phyloP scores from a whole-genome alignment of 2,329 filamentous ascomycete genomes.

The Hypoxylon sp. region DNA sequence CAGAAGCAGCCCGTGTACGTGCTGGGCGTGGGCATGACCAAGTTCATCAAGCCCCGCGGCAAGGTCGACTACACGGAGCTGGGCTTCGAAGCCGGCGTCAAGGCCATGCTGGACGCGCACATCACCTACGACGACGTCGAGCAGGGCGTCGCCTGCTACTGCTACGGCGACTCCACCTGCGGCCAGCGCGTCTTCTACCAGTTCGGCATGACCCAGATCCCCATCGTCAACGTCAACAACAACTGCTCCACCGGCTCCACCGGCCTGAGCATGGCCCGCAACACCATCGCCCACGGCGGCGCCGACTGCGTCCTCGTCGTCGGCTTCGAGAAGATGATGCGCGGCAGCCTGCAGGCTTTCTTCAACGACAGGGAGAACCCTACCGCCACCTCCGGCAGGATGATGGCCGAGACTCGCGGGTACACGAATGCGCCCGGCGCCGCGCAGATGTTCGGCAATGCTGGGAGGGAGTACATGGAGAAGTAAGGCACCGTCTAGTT shows the following conservation, averaged over 20 bases:
- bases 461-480: constrained; percentile 93
- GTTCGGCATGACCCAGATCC: constrained; percentile 96
- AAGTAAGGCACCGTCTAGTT: constrained; percentile 68
- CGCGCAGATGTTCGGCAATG: constrained; percentile 96
- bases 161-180: constrained; percentile 94
- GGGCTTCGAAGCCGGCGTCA: constrained; percentile 91
- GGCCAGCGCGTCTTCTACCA: constrained; percentile 98
- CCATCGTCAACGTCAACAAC: constrained; percentile 98
- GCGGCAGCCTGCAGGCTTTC: constrained; percentile 84
- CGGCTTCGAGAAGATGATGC: constrained; percentile 98
- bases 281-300: constrained; percentile 81
- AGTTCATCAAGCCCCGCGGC: constrained; percentile 96
- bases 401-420: constrained; percentile 87
- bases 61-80: constrained; percentile 96
- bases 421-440: constrained; percentile 85
- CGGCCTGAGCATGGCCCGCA: constrained; percentile 85
- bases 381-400: constrained; percentile 75
- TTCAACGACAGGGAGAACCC: constrained; percentile 90
- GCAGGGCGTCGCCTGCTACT: constrained; percentile 96
- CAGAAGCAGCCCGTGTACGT: constrained; percentile 78
- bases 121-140: constrained; percentile 98
- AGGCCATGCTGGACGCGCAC: constrained; percentile 85
- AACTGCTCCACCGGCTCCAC: constrained; percentile 98
- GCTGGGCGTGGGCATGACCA: constrained; percentile 97
- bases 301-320: constrained; percentile 92